Percentiles rank a stretch among this genome's conserved stretches.
Evolutionary conservation across 495 filamentous ascomycete genomes (phyloP).

Genomic region (Trichoderma orchidacearum): DNA sequence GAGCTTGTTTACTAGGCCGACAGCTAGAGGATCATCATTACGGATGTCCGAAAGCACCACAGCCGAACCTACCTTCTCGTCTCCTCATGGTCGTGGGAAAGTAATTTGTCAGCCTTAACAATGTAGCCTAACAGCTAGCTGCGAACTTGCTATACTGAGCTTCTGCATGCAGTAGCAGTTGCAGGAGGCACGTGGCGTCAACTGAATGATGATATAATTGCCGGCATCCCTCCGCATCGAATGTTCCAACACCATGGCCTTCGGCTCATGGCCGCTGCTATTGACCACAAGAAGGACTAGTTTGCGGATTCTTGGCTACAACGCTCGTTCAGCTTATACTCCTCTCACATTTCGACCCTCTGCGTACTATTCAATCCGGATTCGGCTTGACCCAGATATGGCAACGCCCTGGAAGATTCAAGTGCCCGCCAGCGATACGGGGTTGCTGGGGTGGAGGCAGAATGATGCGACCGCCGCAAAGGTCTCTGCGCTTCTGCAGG

Average conservation of each 20-base stretch:
- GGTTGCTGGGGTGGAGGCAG: conserved; percentile 39
- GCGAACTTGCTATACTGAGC: neutral
- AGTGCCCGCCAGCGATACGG: conserved; percentile 40
- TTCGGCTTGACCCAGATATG: conserved; percentile 27
- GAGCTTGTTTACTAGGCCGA: too few relatives aligned
- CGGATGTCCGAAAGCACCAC: too few relatives aligned
- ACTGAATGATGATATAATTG: neutral
- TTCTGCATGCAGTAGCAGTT: neutral
- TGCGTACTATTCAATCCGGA: neutral
- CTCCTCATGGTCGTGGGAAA: too few relatives aligned
- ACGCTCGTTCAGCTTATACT: too few relatives aligned
- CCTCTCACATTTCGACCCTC: too few relatives aligned
- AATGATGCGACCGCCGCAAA: conserved; percentile 44
- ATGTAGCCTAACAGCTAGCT: neutral
- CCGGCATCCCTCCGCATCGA: neutral
- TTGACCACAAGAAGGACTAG: neutral
- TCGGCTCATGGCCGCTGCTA: neutral
- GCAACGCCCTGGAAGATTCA: conserved; percentile 50
- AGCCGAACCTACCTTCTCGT: too few relatives aligned
- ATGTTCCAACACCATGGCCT: neutral
- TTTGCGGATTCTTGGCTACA: too few relatives aligned
- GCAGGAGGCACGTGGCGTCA: neutral
- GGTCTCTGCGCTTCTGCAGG: conserved; percentile 52
- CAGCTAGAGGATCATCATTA: too few relatives aligned
- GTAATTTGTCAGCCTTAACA: neutral